Percentiles rank a stretch among this genome's conserved stretches.
Evolutionary conservation across 345 rosid genomes (phyloP).

Genomic region (Capsella bursapastoris): DNA sequence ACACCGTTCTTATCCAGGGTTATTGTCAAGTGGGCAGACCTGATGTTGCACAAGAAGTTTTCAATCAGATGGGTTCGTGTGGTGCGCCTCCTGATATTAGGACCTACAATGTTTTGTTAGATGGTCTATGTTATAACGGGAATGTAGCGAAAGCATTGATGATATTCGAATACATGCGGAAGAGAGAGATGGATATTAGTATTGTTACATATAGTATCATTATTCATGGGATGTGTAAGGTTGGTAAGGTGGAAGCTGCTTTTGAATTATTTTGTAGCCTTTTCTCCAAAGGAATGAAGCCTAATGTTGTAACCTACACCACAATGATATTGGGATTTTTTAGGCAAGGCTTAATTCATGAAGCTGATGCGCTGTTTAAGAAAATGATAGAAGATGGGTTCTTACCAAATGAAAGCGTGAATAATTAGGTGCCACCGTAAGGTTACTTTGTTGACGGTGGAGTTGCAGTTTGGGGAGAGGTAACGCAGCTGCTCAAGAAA

Average conservation of each 20-base stretch:
- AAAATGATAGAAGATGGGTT: constrained; percentile 45
- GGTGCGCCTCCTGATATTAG: constrained; percentile 31
- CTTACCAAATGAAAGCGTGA: constrained; percentile 30
- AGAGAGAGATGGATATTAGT: constrained; percentile 30
- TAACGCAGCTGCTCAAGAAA: not conserved
- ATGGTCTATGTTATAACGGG: constrained; percentile 38
- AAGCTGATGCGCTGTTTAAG: constrained; percentile 46
- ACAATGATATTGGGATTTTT: constrained; percentile 47
- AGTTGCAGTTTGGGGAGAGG: constrained; percentile 14
- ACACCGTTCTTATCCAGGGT: constrained; percentile 38
- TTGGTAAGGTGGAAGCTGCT: constrained; percentile 46
- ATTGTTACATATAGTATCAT: constrained; percentile 43
- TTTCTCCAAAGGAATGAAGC: constrained; percentile 43
- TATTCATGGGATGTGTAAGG: constrained; percentile 53
- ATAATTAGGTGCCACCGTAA: constrained; percentile 5
- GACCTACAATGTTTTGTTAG: constrained; percentile 40
- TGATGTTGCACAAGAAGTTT: constrained; percentile 28
- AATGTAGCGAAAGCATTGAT: constrained; percentile 21
- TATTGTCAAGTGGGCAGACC: constrained; percentile 35
- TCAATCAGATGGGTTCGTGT: constrained; percentile 31
- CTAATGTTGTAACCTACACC: constrained; percentile 45
- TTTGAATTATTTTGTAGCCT: constrained; percentile 44
- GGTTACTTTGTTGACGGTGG: not conserved
- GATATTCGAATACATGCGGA: constrained; percentile 29
- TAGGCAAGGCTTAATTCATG: constrained; percentile 40